Base-by-base conservation (phyloP, 1,284 basidiomycete genomes). In the Ceratobasidium sp. region DNA sequence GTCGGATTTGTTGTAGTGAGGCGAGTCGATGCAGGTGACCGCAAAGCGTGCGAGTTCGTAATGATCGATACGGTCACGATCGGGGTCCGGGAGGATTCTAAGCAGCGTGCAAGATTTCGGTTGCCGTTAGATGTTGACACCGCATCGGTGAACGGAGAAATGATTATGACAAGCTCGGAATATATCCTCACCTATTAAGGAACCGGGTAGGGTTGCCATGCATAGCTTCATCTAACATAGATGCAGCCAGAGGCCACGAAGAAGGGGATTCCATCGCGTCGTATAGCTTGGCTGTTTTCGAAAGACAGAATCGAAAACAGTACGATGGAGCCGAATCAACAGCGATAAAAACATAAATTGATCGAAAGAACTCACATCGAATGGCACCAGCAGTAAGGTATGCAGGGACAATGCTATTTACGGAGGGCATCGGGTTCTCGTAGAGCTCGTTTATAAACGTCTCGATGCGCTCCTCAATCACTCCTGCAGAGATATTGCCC, bases 401-500 rank as follows among this genome's bases (percentile, higher is more conserved):
- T 24, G 33, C 51, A 19, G 33, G 65, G 17, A 8, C 56, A 22
- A 71, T 33, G 31, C 24, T 48, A 17, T 47, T 71, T 44, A 19
- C n/a, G 29, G 67, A 60, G 7, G 62, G 41, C 5, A 53, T 15
- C 1, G 51, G 53, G 4, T 7, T n/a, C 27, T 31, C 51, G 54
- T 74, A 56, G 3, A 74, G 19, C 1, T 74, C 56, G 50, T 84
- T 80, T 11, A 84, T 77, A 75, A 84, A 83, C 0, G 69, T 44
- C 57, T 84, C 84, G 9, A 85, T 76, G 0, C 83, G 80, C 66
- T 73, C 50, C 79, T 74, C 41, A 9, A 78, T 76, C 41, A 73
- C 54, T 44, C 77, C 65, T 0, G 81, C 41, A 19, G 22, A 14
- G 6, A 44, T 8, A 47, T 59, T 33, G 5, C 33, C 78, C 9